Percentiles rank a stretch among this genome's conserved stretches.
Evolutionary conservation across 257 asterid genomes (phyloP).

Genomic region (Rehmannia glutinosa): DNA sequence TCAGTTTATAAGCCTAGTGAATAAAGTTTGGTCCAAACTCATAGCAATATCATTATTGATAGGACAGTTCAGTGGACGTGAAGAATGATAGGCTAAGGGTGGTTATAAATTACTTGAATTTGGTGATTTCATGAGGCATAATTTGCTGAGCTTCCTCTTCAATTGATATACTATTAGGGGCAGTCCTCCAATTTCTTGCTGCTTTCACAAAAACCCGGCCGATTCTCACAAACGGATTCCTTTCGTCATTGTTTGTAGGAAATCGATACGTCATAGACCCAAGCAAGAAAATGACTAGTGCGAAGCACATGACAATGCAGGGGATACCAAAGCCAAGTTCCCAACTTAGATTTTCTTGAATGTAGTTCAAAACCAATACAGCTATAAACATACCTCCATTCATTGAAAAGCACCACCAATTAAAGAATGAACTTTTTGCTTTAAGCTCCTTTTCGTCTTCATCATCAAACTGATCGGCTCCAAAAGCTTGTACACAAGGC

Average conservation of each 20-base stretch:
- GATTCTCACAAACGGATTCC: conserved; percentile 32
- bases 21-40: no score
- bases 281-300: conserved; percentile 28
- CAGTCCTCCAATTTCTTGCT: conserved; percentile 14
- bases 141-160: conserved; percentile 29
- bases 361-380: conserved; percentile 33
- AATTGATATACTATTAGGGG: background rate
- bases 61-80: no score
- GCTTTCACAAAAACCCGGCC: conserved; percentile 30
- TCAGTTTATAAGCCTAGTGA: no score
- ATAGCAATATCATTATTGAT: no score
- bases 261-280: conserved; percentile 47
- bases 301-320: conserved; percentile 37
- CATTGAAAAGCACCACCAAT: no score
- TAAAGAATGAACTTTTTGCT: conserved; percentile 42
- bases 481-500: conserved; percentile 45
- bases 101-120: conserved; percentile 22
- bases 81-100: no score
- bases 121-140: background rate
- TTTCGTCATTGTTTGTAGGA: background rate
- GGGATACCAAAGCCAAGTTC: conserved; percentile 63
- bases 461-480: conserved; percentile 56
- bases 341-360: conserved; percentile 63
- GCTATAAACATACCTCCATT: conserved; percentile 26
- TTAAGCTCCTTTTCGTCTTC: conserved; percentile 31